These are phyloP conservation scores for Calonectria honghensis DNA, from an alignment of 2,329 filamentous ascomycete species.

Conservation along the genomic window DNA sequence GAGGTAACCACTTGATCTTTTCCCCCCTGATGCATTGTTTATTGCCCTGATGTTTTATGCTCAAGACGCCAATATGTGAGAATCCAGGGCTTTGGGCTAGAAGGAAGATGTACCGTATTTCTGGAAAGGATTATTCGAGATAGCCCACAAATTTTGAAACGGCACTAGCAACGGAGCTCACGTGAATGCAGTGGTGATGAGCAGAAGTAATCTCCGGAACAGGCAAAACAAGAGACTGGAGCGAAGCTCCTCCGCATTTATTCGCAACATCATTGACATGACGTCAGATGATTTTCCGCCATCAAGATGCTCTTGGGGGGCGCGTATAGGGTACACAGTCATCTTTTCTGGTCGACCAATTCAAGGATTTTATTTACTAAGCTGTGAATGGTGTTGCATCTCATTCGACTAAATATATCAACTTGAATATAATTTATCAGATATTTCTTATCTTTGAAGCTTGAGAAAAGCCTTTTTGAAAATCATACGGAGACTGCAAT, in stretches of 20 bases:
- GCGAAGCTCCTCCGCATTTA: accelerated
- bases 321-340: not conserved
- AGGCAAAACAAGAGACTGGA: not conserved
- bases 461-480: too few species aligned
- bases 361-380: not conserved
- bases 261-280: not conserved
- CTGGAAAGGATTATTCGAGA: not conserved
- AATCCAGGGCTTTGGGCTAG: not conserved
- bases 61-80: not conserved
- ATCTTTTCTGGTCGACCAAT: not conserved
- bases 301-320: not conserved
- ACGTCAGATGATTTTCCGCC: not conserved
- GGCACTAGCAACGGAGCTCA: not conserved
- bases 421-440: not conserved
- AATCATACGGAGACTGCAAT: accelerated
- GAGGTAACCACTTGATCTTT: not conserved
- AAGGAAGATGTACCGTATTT: not conserved
- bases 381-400: accelerated
- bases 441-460: not conserved
- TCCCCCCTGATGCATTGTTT: not conserved
- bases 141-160: not conserved
- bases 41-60: not conserved
- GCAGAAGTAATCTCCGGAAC: not conserved
- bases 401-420: not conserved
- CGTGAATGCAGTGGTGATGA: not conserved